Evolutionary conservation across 352 stramenopile species (phyloP), one percentile per base, ranked within the genome.

Genomic region (Phytophthora syringae): DNA sequence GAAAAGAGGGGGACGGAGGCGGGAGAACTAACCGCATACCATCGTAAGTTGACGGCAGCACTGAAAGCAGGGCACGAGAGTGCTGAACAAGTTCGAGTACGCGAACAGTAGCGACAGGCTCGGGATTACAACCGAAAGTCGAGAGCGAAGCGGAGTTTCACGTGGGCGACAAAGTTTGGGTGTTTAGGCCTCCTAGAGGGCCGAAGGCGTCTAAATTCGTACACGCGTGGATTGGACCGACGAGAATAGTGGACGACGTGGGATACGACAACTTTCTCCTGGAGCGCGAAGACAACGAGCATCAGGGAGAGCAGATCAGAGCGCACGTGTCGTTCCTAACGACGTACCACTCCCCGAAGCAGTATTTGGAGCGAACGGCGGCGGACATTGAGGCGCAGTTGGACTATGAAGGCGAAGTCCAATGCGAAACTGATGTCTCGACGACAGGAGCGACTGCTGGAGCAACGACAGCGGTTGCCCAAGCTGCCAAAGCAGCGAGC

Each of bases 271-370:
- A 64, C 18, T 50, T 13, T 11, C 34, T 28, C 12, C 12, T 52
- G 10, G 11, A n/a, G 13, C 16, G 47, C 9, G 20, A 30, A 13
- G 57, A 57, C 20, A 47, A 25, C 18, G 20, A 30, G 4, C 34
- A 52, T 18, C 34, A 15, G 9, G 18, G 25, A 3, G 36, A 53
- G 4, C 36, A 18, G 6, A n/a, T 55, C 20, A 27, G 51, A 20
- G 34, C 32, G 1, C 55, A 63, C 44, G 36, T 39, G 45, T 22
- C 48, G 22, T 56, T 64, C n/a, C 5, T 64, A 10, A 7, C 51
- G 0, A 51, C 34, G 0, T 56, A 64, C 22, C 27, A 43, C n/a
- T 28, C 3, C 3, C 36, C 36, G 32, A 15, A 21, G 32, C 7
- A 39, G 7, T 16, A n/a, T 10, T 9, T 32, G 27, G 27, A 9